phyloP scores from a whole-genome alignment of 1,284 basidiomycete species.

The Vanrija sp. region DNA sequence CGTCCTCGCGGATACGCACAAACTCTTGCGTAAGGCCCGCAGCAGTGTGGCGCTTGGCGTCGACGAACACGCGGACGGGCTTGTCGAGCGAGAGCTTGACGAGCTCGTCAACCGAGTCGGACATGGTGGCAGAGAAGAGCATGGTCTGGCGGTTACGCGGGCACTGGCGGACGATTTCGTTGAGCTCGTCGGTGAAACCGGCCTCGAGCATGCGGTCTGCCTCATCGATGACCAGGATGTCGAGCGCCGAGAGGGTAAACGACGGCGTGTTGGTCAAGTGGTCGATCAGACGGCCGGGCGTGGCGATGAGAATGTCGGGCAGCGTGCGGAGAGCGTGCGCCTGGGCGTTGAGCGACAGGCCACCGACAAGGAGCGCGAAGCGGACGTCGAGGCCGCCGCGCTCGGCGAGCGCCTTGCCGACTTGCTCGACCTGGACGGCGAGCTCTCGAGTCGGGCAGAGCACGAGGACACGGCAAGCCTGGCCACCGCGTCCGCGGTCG shows the following conservation, averaged over 20 bases:
- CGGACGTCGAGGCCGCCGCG: slow-evolving; percentile 76
- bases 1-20: slow-evolving; percentile 73
- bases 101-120: slow-evolving; percentile 89
- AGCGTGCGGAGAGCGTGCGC: slow-evolving; percentile 76
- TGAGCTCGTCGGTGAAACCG: slow-evolving; percentile 91
- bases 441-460: slow-evolving; percentile 91
- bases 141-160: slow-evolving; percentile 89
- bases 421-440: slow-evolving; percentile 89
- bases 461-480: slow-evolving; percentile 88
- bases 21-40: slow-evolving; percentile 93
- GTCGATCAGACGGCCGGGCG: slow-evolving; percentile 93
- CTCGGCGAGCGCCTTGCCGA: slow-evolving; percentile 73
- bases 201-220: slow-evolving; percentile 97
- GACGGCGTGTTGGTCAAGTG: slow-evolving; percentile 92
- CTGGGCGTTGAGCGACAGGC: slow-evolving; percentile 85
- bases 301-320: slow-evolving; percentile 90
- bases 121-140: slow-evolving; percentile 98
- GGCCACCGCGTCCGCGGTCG: slow-evolving; percentile 71
- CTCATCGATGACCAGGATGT: slow-evolving; percentile 92
- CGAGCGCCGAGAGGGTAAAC: slow-evolving; percentile 88
- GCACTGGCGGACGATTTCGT: slow-evolving; percentile 87
- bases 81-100: slow-evolving; percentile 86
- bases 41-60: slow-evolving; percentile 84
- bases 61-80: slow-evolving; percentile 91
- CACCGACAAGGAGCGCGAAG: slow-evolving; percentile 87